Evolutionary conservation across 2,329 filamentous ascomycete genomes (phyloP), one percentile per base, ranked within the genome.

Genomic region (Ophiostoma fasciatum): DNA sequence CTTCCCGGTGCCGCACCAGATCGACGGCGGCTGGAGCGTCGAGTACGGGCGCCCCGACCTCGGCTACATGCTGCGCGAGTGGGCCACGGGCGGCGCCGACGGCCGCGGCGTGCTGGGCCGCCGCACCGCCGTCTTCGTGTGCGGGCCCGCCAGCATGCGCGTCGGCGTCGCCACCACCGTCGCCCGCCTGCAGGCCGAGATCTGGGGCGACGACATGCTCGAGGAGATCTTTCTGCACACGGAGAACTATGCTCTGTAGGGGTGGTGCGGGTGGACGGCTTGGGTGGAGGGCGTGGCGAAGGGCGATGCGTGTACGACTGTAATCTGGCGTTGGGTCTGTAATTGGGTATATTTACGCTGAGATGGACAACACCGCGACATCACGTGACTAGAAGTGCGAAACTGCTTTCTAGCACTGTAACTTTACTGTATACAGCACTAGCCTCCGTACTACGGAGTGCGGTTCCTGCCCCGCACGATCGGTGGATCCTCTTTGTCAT

Each of bases 191-290:
- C 88, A 96, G 64, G 72, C 71, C 19, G 74, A 78, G 55, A 85
- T 96, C 33, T 85, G 83, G 79, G 75, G 71, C 6, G 78, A 84
- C 47, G 71, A 77, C 23, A 68, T 71, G 48, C 70, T 80, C 31
- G 87, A 94, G 52, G 88, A 94, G 67, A 81, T 96, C 37, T 94
- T 87, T 55, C 58, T 94, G 54, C 88, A 94, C 61, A 82, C 87
- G 4, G 88, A 96, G 64, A 94, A 94, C 55, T 94, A 94, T 61
- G 82, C 85, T 35, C 64, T 94, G 43, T 94, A 31, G 23, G 30
- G 11, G 30, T 12, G 14, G 23, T 4, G 12, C 7, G 22, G 22
- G 12, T 9, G 23, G 8, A 25, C 13, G 23, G 23, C 11, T 5
- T 4, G 22, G 22, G 12, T 25, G 23, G 22, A 11, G 11, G 22